Conservation (phyloP, 495 filamentous ascomycete genomes). For the Polyplosphaeria fusca region DNA sequence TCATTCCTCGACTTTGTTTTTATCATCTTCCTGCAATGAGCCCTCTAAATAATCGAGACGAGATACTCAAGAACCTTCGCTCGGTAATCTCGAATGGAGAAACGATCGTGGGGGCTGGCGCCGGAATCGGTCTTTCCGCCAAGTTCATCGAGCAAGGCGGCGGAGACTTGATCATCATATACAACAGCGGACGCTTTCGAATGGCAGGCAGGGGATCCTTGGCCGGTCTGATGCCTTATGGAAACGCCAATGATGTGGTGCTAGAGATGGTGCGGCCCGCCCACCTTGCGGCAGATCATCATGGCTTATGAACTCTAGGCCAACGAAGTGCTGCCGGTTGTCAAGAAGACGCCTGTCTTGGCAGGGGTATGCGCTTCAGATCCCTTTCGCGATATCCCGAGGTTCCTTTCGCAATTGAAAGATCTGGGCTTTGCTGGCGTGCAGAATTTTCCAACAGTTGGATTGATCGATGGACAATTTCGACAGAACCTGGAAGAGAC, state of each 20-base stretch:
- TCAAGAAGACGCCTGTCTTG: constrained; percentile 59
- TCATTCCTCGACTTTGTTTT: no score
- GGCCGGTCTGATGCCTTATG: constrained; percentile 70
- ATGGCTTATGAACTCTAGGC: constrained; percentile 1
- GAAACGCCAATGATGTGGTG: constrained; percentile 67
- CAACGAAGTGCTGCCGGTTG: constrained; percentile 53
- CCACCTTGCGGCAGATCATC: not conserved
- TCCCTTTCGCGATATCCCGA: constrained; percentile 57
- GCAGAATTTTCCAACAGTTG: constrained; percentile 73
- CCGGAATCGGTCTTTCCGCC: constrained; percentile 66
- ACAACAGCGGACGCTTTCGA: constrained; percentile 69
- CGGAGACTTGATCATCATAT: constrained; percentile 66
- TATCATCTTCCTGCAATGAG: constrained; percentile 29
- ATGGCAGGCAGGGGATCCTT: constrained; percentile 70
- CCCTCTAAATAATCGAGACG: constrained; percentile 46
- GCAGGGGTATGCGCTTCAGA: constrained; percentile 67
- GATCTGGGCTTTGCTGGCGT: constrained; percentile 62
- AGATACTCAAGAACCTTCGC: constrained; percentile 56
- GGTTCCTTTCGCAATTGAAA: constrained; percentile 56
- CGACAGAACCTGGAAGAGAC: constrained; percentile 66
- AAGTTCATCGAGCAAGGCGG: constrained; percentile 67
- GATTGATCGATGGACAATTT: constrained; percentile 65
- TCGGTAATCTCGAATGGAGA: constrained; percentile 51
- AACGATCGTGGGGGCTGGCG: constrained; percentile 58
- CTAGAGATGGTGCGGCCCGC: constrained; percentile 55